Evolutionary conservation across 2,329 filamentous ascomycete species (phyloP).

Genomic region (Beauveria sp.): DNA sequence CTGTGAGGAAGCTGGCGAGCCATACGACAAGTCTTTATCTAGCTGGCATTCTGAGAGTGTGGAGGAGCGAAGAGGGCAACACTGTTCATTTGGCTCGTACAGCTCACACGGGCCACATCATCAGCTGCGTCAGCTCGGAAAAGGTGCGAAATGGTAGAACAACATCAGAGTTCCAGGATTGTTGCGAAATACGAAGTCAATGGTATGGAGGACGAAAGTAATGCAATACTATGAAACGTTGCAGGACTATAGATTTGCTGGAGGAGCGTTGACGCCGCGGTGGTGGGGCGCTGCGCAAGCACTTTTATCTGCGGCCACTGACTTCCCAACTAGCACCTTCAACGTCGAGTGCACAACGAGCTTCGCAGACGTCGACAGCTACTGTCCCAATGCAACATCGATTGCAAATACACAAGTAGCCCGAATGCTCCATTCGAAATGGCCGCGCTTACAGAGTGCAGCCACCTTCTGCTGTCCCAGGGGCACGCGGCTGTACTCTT

Average conservation of each 20-base stretch:
- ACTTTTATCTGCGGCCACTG: neutral
- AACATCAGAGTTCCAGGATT: too few relatives aligned
- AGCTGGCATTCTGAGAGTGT: neutral
- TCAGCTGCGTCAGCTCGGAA: neutral
- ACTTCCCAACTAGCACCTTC: neutral
- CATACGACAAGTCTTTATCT: neutral
- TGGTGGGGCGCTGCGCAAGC: neutral
- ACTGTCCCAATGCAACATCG: neutral
- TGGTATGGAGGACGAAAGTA: neutral
- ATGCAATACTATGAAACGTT: neutral
- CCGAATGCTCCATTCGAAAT: conserved; percentile 25
- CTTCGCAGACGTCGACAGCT: neutral
- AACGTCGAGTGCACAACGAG: neutral
- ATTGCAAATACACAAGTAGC: conserved; percentile 8
- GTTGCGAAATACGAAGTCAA: too few relatives aligned
- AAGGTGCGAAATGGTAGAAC: neutral
- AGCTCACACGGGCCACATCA: neutral
- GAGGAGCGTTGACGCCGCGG: neutral
- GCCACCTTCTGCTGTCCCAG: conserved; percentile 8
- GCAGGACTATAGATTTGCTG: neutral
- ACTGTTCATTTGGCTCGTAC: too few relatives aligned
- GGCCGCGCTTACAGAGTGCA: conserved; percentile 19
- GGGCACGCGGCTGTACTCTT: neutral
- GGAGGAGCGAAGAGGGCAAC: neutral
- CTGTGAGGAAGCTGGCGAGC: too few relatives aligned